Evolutionary conservation across 23 red algal genomes (phyloP).

Genomic region (Gracilaria domingensis): DNA sequence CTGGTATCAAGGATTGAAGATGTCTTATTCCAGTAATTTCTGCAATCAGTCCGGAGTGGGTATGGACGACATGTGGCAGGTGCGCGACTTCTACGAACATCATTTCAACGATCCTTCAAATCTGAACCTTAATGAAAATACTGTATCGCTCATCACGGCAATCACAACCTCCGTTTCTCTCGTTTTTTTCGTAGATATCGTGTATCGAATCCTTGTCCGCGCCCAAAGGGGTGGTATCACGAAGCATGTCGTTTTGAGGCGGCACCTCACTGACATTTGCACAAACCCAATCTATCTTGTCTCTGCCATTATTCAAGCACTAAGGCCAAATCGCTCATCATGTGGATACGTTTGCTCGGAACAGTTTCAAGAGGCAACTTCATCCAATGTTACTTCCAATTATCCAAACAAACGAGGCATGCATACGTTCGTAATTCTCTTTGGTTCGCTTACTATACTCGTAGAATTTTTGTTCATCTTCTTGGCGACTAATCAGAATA

Average conservation of each 20-base stretch:
- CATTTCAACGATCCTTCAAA: constrained; percentile 14
- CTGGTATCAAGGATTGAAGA: too few species aligned
- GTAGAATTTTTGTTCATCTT: constrained; percentile 30
- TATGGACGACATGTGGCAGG: neutral
- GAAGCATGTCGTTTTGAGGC: neutral
- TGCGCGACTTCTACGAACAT: constrained; percentile 5
- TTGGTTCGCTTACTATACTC: neutral
- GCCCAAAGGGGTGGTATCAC: neutral
- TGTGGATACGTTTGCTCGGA: too few species aligned
- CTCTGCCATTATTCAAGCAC: neutral
- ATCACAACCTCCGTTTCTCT: neutral
- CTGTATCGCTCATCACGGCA: neutral
- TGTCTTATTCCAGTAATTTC: too few species aligned
- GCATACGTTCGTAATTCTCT: neutral
- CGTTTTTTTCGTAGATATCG: neutral
- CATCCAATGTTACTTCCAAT: too few species aligned
- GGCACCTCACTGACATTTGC: neutral
- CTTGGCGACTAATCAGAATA: neutral
- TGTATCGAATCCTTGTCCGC: neutral
- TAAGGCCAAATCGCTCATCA: too few species aligned
- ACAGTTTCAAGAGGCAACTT: too few species aligned
- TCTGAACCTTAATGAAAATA: constrained; percentile 10
- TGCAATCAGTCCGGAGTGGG: too few species aligned
- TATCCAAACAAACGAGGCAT: neutral
- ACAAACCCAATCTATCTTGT: neutral